Evolutionary conservation across 1,284 basidiomycete genomes (phyloP).

Genomic region (Sporisorium iseilematis-ciliati): DNA sequence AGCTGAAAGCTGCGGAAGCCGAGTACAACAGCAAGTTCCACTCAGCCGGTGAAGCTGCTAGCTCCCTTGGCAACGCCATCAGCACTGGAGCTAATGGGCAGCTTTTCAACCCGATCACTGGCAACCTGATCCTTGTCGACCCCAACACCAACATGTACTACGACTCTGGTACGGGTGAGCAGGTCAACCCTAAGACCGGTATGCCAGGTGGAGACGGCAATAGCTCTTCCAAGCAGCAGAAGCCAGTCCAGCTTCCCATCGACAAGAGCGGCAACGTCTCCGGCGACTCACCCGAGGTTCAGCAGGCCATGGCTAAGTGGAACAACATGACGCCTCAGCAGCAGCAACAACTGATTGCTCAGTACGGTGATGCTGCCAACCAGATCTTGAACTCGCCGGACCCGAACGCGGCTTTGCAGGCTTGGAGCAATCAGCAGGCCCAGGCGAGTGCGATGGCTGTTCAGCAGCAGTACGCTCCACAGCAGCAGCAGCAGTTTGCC

Average conservation of each 20-base stretch:
- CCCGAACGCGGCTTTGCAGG: conserved; percentile 31
- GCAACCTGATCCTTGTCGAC: conserved; percentile 35
- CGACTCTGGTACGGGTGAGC: conserved; percentile 40
- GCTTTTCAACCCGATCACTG: conserved; percentile 45
- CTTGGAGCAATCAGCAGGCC: conserved; percentile 17
- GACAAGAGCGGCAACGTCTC: conserved; percentile 17
- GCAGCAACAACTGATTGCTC: conserved; percentile 34
- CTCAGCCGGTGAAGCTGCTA: conserved; percentile 31
- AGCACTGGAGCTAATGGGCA: conserved; percentile 34
- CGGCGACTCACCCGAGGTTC: conserved; percentile 21
- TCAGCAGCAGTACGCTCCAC: conserved; percentile 4
- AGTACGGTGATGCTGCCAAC: conserved; percentile 24
- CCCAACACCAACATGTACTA: conserved; percentile 26
- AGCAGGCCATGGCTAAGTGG: conserved; percentile 37
- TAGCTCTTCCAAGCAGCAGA: not conserved
- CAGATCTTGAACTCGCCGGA: conserved; percentile 37
- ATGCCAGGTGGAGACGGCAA: conserved; percentile 30
- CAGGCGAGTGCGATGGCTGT: not conserved
- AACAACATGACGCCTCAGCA: conserved; percentile 31
- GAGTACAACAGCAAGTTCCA: conserved; percentile 26
- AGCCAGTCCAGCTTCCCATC: conserved; percentile 15
- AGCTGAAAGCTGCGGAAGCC: conserved; percentile 6
- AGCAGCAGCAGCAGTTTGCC: conserved; percentile 5
- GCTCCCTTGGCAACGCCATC: conserved; percentile 39
- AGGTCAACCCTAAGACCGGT: conserved; percentile 35